Evolutionary conservation across 441 rosid species (phyloP), one percentile per base, ranked within the genome.

Genomic region (Croton setiger): DNA sequence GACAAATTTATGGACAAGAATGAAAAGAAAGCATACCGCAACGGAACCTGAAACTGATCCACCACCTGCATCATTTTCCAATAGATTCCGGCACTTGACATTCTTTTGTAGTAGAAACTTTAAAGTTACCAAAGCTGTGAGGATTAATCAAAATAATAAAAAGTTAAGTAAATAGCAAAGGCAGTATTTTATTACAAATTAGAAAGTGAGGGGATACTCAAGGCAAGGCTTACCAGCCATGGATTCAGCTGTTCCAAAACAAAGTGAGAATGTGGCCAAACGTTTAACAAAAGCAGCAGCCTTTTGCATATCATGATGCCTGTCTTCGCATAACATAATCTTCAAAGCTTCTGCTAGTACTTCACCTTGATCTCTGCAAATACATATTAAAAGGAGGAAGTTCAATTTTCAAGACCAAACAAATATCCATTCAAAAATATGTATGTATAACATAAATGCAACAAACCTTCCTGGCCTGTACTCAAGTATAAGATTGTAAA

Each of bases 31-130:
- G 66, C 93, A 77, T 87, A 92, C 98, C 17, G 88, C 80, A 23
- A 92, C 76, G 21, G 92, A 86, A 72, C 99, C 98, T 1, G 97
- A 89, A 63, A 91, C 92, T n/a, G 99, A 95, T 80, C 98, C 99
- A 54, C 99, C 98, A 41, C 98, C 97, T 57, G 95, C 89, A 85
- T 95, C 98, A 75, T 92, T 95, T 85, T 92, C 99, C 77, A 95
- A 78, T 56, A 95, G 82, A 79, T 92, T 86, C 74, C 98, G 83
- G 81, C 98, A 92, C 79, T 95, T 92, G 17, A 84, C 82, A 69
- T 95, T 95, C 78, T 79, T 95, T 71, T 78, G 91, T 68, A 95
- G 96, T 52, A 95, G 92, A 78, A 66, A 84, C 75, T 84, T 92
- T 78, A 91, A 61, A 15, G 97, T 95, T 72, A 89, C 95, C 80